Conservation (phyloP, 306 rosid genomes). For the Purshia tridentata region DNA sequence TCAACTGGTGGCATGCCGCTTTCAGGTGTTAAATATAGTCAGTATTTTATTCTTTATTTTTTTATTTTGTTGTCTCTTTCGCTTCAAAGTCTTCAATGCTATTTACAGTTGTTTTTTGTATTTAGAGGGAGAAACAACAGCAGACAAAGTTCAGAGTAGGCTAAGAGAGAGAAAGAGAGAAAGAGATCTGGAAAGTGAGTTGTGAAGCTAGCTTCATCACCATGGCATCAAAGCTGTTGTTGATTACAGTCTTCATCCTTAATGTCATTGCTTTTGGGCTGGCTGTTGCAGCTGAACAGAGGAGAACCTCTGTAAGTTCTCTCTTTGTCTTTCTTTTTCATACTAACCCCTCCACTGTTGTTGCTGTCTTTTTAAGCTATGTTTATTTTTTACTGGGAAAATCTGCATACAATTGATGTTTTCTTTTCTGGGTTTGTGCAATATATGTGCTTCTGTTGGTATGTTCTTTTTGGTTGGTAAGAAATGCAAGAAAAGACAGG, state of each 20-base stretch:
- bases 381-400: background rate
- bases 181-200: slow-evolving; percentile 39
- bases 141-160: background rate
- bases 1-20: slow-evolving; percentile 35
- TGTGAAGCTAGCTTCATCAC: slow-evolving; percentile 29
- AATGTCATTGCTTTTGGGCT: slow-evolving; percentile 89
- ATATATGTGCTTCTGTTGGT: slow-evolving; percentile 4
- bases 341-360: background rate
- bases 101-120: background rate
- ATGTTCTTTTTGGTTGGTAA: slow-evolving; percentile 11
- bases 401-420: slow-evolving; percentile 7
- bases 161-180: background rate
- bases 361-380: slow-evolving; percentile 12
- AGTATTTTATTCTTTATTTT: background rate
- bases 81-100: background rate
- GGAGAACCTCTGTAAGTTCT: slow-evolving; percentile 87
- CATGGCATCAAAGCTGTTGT: slow-evolving; percentile 91
- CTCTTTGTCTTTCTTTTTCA: background rate
- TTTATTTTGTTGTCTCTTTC: background rate
- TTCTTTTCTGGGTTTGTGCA: slow-evolving; percentile 23
- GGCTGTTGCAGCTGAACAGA: slow-evolving; percentile 91
- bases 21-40: slow-evolving; percentile 21
- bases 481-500: background rate
- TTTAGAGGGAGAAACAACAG: slow-evolving; percentile 15
- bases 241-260: slow-evolving; percentile 56